These are phyloP conservation scores for Chaetomiaceae sp. DNA, from an alignment of 2,329 filamentous ascomycete species.

Conservation along the genomic window DNA sequence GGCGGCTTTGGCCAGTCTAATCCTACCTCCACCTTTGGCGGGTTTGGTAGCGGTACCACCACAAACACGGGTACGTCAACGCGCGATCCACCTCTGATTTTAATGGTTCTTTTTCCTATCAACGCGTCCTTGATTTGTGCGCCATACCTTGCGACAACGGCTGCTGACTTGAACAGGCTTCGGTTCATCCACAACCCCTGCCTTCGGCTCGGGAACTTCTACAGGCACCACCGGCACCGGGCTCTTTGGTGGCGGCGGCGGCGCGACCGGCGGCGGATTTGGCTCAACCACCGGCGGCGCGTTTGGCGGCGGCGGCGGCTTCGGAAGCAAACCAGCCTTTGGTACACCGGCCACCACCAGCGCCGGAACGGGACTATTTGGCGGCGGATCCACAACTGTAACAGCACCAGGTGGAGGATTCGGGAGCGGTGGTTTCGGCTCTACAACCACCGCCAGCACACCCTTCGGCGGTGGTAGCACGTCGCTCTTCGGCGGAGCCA, in stretches of 20 bases:
- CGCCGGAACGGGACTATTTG: conserved; percentile 44
- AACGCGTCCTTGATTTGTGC: conserved; percentile 1
- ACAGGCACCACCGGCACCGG: conserved; percentile 37
- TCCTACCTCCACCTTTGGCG: conserved; percentile 50
- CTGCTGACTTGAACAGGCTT: conserved; percentile 39
- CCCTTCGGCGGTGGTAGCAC: conserved; percentile 39
- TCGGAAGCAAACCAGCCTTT: conserved; percentile 49
- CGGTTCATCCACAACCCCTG: conserved; percentile 33
- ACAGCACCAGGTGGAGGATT: conserved; percentile 36
- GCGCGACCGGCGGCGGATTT: conserved; percentile 27
- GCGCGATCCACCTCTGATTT: conserved; percentile 18
- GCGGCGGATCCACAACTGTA: conserved; percentile 34
- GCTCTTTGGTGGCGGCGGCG: conserved; percentile 41
- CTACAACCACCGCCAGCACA: conserved; percentile 31
- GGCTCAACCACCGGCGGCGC: conserved; percentile 16
- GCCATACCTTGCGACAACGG: conserved; percentile 15
- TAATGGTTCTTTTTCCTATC: not conserved
- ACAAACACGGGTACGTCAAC: conserved; percentile 50
- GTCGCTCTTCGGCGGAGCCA: conserved; percentile 50
- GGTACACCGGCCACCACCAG: conserved; percentile 40
- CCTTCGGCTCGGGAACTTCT: conserved; percentile 38
- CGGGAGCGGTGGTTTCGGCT: conserved; percentile 42
- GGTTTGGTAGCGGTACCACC: conserved; percentile 45
- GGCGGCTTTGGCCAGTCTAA: conserved; percentile 58
- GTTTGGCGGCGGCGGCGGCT: conserved; percentile 20